Conservation (phyloP, 345 rosid species). For the Rhizophora mangle region DNA sequence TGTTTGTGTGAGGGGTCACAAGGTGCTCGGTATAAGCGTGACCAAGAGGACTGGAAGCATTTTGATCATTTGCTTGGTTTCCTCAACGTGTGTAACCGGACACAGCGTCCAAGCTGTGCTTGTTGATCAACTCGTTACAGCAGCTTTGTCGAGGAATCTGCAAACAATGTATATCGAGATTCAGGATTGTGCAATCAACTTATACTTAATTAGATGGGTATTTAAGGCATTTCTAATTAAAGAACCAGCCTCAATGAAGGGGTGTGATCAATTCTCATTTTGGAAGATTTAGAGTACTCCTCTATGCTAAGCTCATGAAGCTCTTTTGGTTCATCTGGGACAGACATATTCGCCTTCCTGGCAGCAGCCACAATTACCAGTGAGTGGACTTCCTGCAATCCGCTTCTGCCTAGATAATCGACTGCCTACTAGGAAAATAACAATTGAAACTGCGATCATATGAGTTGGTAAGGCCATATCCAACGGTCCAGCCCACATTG, state of each 20-base stretch:
- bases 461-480: conserved; percentile 48
- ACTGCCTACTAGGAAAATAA: conserved; percentile 45
- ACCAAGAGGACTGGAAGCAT: conserved; percentile 46
- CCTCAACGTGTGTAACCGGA: conserved; percentile 60
- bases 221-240: too few species aligned
- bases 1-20: conserved; percentile 43
- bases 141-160: conserved; percentile 67
- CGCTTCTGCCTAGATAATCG: conserved; percentile 51
- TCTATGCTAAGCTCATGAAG: conserved; percentile 45
- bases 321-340: conserved; percentile 42
- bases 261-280: conserved; percentile 40
- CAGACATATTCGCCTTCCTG: conserved; percentile 37
- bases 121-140: conserved; percentile 30
- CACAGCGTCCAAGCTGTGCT: conserved; percentile 49
- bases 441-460: conserved; percentile 36
- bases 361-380: conserved; percentile 48
- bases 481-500: conserved; percentile 40
- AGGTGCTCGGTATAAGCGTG: conserved; percentile 54
- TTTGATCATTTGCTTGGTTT: conserved; percentile 64
- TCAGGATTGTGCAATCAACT: too few species aligned
- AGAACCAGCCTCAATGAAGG: conserved; percentile 38
- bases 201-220: too few species aligned
- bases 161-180: neutral
- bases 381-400: conserved; percentile 46
- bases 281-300: conserved; percentile 28